Conservation (phyloP, 257 asterid species). For the Solanum pinnatisectum region DNA sequence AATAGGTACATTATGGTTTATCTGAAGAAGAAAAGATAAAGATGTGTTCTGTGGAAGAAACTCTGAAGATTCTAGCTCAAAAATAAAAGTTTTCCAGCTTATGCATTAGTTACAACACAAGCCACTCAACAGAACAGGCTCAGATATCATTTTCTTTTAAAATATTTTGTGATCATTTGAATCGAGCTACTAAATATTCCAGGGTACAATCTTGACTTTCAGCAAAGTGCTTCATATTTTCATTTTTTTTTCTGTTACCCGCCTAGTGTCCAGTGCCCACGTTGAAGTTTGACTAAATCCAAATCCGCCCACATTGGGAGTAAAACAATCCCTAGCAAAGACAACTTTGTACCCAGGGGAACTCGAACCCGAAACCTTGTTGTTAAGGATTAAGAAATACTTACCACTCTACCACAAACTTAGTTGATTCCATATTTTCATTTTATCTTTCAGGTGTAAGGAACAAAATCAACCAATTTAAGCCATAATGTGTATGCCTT, state of each 20-base stretch:
- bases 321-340: neutral
- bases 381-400: neutral
- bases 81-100: constrained; percentile 22
- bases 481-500: neutral
- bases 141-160: neutral
- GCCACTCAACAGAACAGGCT: neutral
- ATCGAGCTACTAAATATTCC: neutral
- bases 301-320: neutral
- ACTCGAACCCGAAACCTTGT: neutral
- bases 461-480: neutral
- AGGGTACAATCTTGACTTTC: neutral
- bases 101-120: constrained; percentile 1
- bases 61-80: neutral
- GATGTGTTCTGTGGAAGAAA: constrained; percentile 18
- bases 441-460: neutral
- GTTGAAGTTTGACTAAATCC: neutral
- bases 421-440: neutral
- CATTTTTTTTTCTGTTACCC: neutral
- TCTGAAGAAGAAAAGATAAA: constrained; percentile 36
- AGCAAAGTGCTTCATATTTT: neutral
- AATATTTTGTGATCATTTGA: neutral
- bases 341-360: neutral
- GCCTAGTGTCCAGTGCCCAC: neutral
- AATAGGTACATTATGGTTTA: constrained; percentile 28
- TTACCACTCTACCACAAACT: neutral